Percentiles rank a stretch among this genome's conserved stretches.
Conservation (phyloP, 257 asterid species). For the Paraleonurus japonicus region DNA sequence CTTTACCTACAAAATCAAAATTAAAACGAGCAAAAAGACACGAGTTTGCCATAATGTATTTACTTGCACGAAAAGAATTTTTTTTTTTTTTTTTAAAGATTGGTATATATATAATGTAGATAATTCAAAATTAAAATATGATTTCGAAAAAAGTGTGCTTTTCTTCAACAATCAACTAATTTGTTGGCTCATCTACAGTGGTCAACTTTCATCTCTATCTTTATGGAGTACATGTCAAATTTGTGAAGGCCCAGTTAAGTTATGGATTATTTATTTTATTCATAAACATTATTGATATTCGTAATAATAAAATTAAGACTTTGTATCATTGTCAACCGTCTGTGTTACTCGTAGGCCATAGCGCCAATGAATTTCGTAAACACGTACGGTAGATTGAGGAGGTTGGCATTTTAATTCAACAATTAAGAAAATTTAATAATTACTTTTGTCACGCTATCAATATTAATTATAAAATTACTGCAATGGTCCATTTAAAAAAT, state of each 20-base stretch:
- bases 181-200: constrained; percentile 21
- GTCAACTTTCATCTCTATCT: constrained; percentile 22
- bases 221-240: not conserved
- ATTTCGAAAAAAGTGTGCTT: too few relatives aligned
- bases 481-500: not conserved
- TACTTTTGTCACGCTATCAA: too few relatives aligned
- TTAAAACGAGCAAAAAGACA: too few relatives aligned
- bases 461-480: not conserved
- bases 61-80: too few relatives aligned
- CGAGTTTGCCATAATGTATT: too few relatives aligned
- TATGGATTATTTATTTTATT: not conserved
- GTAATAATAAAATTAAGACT: not conserved
- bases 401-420: not conserved
- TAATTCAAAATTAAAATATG: too few relatives aligned
- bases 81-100: too few relatives aligned
- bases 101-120: too few relatives aligned
- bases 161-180: not conserved
- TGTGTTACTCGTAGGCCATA: not conserved
- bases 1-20: too few relatives aligned
- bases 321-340: not conserved
- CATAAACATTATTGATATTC: not conserved
- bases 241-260: not conserved
- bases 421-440: too few relatives aligned
- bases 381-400: not conserved
- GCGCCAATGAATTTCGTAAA: not conserved